Percentiles rank a stretch among this genome's conserved stretches.
These are phyloP conservation scores for Conidiobolus incongruus DNA, from an alignment of 371 early-diverging fungal species.

Conservation along the genomic window DNA sequence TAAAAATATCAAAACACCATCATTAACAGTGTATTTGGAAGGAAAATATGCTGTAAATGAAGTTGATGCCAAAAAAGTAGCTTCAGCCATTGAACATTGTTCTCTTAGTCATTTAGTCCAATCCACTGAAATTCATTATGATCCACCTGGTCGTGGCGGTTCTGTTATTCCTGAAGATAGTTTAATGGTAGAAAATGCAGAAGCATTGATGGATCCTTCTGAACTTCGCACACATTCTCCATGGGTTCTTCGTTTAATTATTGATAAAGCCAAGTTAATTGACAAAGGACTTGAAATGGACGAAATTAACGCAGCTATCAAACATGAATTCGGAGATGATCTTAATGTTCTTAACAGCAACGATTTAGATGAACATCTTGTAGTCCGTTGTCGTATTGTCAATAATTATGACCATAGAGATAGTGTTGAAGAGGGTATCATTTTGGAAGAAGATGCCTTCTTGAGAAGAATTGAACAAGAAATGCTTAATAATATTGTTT, in stretches of 20 bases:
- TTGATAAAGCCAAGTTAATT: constrained; percentile 72
- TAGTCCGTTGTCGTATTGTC: constrained; percentile 81
- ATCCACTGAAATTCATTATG: constrained; percentile 89
- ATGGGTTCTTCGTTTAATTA: constrained; percentile 88
- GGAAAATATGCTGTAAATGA: constrained; percentile 49
- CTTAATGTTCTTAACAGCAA: constrained; percentile 26
- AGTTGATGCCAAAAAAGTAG: constrained; percentile 78
- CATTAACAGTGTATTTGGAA: constrained; percentile 68
- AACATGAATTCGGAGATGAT: constrained; percentile 46
- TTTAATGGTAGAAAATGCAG: constrained; percentile 76
- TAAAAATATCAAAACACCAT: constrained; percentile 93
- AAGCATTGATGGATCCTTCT: constrained; percentile 30
- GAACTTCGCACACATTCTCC: constrained; percentile 38
- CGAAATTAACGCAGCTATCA: constrained; percentile 40
- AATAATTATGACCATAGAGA: constrained; percentile 18
- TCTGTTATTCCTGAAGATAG: constrained; percentile 64
- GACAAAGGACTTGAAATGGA: constrained; percentile 81
- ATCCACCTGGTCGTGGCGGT: no score
- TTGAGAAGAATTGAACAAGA: constrained; percentile 60
- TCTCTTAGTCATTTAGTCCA: constrained; percentile 67
- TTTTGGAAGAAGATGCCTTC: constrained; percentile 86
- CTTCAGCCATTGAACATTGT: constrained; percentile 81
- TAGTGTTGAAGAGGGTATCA: constrained; percentile 23
- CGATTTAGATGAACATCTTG: constrained; percentile 83
- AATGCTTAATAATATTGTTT: constrained; percentile 64